Base-by-base conservation (phyloP, 148 eudicot genomes). In the Nepenthes gracilis region DNA sequence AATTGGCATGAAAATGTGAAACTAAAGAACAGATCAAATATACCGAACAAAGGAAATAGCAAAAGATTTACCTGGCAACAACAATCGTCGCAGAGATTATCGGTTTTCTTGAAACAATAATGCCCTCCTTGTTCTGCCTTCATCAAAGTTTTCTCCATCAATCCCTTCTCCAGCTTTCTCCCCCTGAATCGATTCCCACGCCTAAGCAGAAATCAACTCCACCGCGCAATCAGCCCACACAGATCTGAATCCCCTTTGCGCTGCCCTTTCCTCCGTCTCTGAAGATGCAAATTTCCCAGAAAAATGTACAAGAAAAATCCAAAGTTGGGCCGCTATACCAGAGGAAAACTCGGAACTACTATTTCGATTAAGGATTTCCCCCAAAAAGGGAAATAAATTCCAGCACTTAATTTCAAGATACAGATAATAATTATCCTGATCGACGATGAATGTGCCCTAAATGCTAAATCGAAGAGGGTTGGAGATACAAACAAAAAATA, bases 41-140 rank as follows among this genome's bases (percentile, higher is more conserved):
- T 43, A 45, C 48, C 8, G 1, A 45, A 45, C 48, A 45, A 45
- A 45, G 49, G 9, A 51, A 14, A 13, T 23, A 62, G 35, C 12
- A 36, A 34, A 35, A 14, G 10, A 4, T 10, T 63, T 53, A 63
- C 66, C 66, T 53, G 66, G 66, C 66, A 63, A 54, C 66, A 63
- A 11, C 66, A 63, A 63, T 63, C 49, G 23, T 63, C 57, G 48
- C 66, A 63, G 36, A 50, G 47, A 63, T 38, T 52, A 63, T 63
- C 66, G 0, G 66, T 53, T 38, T 63, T 63, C 66, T 53, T 63
- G n/a, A 58, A 63, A 43, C 66, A 63, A 63, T 63, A 63, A 53
- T 63, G 66, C 9, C 36, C 66, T 35, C 66, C 66, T 63, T 63
- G 55, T 53, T 37, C 58, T 35, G 40, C 58, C 66, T 51, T 54